Percentiles rank a stretch among this genome's conserved stretches.
Conservation (phyloP, 2,329 filamentous ascomycete species). For the Volutella citrinella region DNA sequence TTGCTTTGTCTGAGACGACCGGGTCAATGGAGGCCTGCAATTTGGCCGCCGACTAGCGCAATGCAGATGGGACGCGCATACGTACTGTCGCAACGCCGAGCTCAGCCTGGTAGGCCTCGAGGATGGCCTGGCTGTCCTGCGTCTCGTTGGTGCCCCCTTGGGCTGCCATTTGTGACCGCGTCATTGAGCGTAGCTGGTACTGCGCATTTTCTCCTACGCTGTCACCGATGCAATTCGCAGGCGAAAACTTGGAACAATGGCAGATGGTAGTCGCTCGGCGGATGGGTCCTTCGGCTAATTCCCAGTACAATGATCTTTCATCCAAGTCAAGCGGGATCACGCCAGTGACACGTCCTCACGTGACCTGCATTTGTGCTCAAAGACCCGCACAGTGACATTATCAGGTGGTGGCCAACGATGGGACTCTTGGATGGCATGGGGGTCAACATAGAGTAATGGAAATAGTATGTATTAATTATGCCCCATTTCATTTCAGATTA, state of each 20-base stretch:
- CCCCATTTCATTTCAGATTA: no score
- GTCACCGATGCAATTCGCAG: background rate
- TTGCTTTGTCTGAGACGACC: constrained; percentile 1
- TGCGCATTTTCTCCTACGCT: constrained; percentile 4
- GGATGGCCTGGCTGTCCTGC: constrained; percentile 43
- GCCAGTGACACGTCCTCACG: constrained; percentile 28
- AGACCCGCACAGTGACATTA: no score
- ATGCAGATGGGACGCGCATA: no score
- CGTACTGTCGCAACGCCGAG: constrained; percentile 40
- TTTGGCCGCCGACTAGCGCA: no score
- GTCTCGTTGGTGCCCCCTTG: constrained; percentile 35
- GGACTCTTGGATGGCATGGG: no score
- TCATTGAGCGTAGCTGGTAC: constrained; percentile 27
- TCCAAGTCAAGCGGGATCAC: constrained; percentile 13
- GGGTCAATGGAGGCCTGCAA: no score
- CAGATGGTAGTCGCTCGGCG: background rate
- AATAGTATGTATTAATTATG: no score
- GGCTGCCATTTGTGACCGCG: constrained; percentile 22
- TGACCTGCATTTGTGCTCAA: constrained; percentile 21
- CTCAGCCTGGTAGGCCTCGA: constrained; percentile 35
- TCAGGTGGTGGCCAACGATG: no score
- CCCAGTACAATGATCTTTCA: constrained; percentile 9
- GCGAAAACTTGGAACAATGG: constrained; percentile 5
- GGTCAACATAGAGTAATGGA: no score
- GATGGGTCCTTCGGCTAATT: constrained; percentile 14